Conservation (phyloP, 2,329 filamentous ascomycete genomes). For the Triangularia setosa region DNA sequence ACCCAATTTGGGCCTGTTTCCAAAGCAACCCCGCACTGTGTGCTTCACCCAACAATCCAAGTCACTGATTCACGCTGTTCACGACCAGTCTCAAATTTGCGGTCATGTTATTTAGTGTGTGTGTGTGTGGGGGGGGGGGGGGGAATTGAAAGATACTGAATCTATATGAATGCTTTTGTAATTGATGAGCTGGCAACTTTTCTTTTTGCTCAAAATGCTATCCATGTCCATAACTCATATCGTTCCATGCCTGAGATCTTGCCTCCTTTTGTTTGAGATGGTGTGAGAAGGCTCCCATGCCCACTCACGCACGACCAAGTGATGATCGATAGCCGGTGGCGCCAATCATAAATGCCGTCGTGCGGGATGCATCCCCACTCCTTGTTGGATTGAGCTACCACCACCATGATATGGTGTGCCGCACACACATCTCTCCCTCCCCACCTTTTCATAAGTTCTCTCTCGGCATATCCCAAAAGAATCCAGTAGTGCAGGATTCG, state of each 20-base stretch:
- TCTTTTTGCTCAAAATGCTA: background rate
- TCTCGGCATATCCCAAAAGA: background rate
- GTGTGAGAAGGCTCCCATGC: background rate
- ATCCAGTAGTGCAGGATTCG: background rate
- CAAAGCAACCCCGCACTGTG: slow-evolving; percentile 22
- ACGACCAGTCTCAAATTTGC: background rate
- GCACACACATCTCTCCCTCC: background rate
- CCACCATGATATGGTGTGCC: background rate
- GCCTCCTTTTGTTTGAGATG: background rate
- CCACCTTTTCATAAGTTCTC: background rate
- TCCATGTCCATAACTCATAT: background rate
- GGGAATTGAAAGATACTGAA: background rate
- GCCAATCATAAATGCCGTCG: background rate
- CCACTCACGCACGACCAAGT: background rate
- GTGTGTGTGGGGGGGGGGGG: no score
- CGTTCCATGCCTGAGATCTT: background rate
- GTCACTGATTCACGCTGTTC: background rate
- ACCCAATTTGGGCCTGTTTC: slow-evolving; percentile 22
- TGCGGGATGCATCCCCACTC: background rate
- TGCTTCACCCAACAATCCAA: background rate
- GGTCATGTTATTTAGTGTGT: background rate
- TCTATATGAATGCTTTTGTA: background rate
- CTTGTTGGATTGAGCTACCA: background rate
- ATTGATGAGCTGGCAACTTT: background rate
- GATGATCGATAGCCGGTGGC: background rate